phyloP scores from a whole-genome alignment of 176 grass and related monocot species.

The Oryza rufipogon region DNA sequence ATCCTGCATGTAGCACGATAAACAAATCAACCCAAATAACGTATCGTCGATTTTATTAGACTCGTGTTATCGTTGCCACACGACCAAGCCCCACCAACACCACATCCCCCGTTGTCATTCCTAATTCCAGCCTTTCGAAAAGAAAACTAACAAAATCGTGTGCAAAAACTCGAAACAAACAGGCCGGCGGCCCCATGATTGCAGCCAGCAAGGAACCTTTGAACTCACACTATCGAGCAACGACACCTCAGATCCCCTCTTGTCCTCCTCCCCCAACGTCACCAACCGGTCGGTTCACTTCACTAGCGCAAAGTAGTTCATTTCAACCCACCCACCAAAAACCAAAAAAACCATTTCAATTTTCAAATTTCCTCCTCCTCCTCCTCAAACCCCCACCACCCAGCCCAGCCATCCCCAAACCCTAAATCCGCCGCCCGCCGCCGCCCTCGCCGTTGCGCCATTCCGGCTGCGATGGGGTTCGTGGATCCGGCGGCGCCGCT shows the following conservation, averaged over 20 bases:
- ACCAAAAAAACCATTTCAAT: constrained; percentile 37
- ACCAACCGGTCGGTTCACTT: background rate
- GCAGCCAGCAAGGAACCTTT: constrained; percentile 29
- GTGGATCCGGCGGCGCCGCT: constrained; percentile 79
- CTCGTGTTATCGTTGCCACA: too few relatives aligned
- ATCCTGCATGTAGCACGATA: too few relatives aligned
- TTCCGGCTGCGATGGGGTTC: constrained; percentile 63
- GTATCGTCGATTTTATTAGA: too few relatives aligned
- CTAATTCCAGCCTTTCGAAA: too few relatives aligned
- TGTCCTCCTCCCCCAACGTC: constrained; percentile 3
- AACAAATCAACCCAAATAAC: too few relatives aligned
- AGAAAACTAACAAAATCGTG: too few relatives aligned
- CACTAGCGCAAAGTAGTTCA: background rate
- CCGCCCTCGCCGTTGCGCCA: background rate
- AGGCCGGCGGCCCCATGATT: background rate
- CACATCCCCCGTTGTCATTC: too few relatives aligned
- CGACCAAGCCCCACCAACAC: too few relatives aligned
- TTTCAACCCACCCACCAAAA: background rate
- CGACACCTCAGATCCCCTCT: background rate
- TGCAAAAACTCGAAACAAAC: too few relatives aligned
- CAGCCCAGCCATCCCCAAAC: constrained; percentile 10
- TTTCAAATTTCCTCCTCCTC: constrained; percentile 49
- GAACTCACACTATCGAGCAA: constrained; percentile 27
- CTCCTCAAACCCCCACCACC: background rate
- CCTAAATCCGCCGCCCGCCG: constrained; percentile 10